These are phyloP conservation scores for Bassia scoparia DNA, from an alignment of 148 eudicot species.

Conservation along the genomic window DNA sequence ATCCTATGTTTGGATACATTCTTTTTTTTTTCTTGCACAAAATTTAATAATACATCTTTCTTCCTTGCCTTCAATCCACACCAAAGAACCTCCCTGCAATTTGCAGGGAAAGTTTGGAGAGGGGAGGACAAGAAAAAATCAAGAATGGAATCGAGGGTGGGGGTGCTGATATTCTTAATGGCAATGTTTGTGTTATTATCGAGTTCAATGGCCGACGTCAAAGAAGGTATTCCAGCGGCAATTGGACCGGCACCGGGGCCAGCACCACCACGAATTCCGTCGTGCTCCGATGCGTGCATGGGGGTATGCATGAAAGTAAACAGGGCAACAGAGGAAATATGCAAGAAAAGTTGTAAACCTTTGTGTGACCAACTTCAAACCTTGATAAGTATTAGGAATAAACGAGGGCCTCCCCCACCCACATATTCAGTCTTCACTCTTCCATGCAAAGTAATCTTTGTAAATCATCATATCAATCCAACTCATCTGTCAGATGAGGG, in stretches of 20 bases:
- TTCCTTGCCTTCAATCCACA: background rate
- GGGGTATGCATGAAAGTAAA: slow-evolving; percentile 7
- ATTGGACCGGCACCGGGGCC: background rate
- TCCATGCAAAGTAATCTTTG: too few relatives aligned
- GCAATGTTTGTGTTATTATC: too few relatives aligned
- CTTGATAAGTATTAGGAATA: background rate
- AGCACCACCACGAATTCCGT: background rate
- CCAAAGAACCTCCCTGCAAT: slow-evolving; percentile 6
- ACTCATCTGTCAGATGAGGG: slow-evolving; percentile 39
- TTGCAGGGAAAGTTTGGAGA: background rate
- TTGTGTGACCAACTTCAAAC: slow-evolving; percentile 6
- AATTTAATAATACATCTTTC: background rate
- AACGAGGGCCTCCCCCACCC: slow-evolving; percentile 1
- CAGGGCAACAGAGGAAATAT: background rate
- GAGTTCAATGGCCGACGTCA: background rate
- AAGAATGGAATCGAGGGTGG: background rate
- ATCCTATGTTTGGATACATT: background rate
- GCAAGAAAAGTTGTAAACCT: slow-evolving; percentile 7
- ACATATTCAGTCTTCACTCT: too few relatives aligned
- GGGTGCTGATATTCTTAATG: too few relatives aligned
- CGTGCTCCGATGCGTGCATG: slow-evolving; percentile 12
- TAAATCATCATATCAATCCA: too few relatives aligned
- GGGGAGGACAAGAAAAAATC: background rate
- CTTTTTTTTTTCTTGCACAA: too few relatives aligned
- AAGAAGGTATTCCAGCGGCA: background rate